Conservation (phyloP, 306 rosid genomes). For the Malus asiatica region DNA sequence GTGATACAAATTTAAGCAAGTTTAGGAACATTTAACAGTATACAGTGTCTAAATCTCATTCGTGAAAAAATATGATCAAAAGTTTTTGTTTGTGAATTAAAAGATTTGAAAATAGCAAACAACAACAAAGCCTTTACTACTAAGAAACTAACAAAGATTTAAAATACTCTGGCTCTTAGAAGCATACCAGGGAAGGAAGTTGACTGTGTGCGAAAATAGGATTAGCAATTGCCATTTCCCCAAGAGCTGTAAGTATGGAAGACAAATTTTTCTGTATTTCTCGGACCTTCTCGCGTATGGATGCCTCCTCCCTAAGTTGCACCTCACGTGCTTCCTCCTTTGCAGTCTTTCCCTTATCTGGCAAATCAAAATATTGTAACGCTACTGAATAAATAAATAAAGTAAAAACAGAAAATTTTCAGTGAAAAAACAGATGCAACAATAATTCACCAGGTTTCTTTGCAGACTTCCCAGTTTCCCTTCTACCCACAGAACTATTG, state of each 20-base stretch:
- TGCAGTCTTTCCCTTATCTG: constrained; percentile 85
- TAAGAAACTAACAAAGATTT: background rate
- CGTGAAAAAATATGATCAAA: background rate
- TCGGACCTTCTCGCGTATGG: constrained; percentile 57
- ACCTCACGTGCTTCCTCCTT: constrained; percentile 94
- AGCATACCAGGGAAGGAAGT: constrained; percentile 80
- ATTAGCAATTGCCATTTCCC: constrained; percentile 83
- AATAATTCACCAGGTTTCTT: constrained; percentile 74
- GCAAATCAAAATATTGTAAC: background rate
- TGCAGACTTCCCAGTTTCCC: constrained; percentile 57
- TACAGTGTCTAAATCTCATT: background rate
- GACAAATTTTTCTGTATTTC: constrained; percentile 61
- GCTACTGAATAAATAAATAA: background rate
- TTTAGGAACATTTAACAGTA: background rate
- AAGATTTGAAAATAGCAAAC: background rate
- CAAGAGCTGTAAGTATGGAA: constrained; percentile 70
- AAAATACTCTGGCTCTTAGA: background rate
- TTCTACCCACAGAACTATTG: constrained; percentile 49
- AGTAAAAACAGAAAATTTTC: background rate
- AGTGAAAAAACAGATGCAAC: background rate
- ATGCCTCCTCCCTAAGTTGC: constrained; percentile 75
- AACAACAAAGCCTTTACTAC: background rate
- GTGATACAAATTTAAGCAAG: background rate
- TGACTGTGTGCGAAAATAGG: constrained; percentile 88
- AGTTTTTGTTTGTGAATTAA: background rate